Conservation (phyloP, 2,329 filamentous ascomycete species). For the Nigrospora sphaerica region DNA sequence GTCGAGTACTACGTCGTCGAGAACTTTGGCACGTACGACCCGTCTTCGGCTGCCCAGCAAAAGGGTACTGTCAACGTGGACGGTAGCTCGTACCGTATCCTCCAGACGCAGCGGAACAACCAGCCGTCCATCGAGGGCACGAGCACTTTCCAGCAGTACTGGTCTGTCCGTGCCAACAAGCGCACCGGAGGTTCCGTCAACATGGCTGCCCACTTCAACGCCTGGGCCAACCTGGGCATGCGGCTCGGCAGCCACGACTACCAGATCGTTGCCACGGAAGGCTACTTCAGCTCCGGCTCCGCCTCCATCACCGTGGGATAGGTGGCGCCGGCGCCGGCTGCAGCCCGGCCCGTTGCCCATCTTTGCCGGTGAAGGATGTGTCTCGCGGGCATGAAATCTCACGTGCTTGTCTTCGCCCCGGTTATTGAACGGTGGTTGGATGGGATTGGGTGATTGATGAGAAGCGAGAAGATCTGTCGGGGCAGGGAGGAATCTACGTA, state of each 20-base stretch:
- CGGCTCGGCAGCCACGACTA: slow-evolving; percentile 20
- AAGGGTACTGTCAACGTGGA: slow-evolving; percentile 22
- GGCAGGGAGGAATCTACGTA: too few species aligned
- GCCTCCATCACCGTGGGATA: slow-evolving; percentile 16
- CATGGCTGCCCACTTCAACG: slow-evolving; percentile 19
- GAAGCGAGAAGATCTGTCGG: too few species aligned
- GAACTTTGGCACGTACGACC: slow-evolving; percentile 34
- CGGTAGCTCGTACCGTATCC: slow-evolving; percentile 26
- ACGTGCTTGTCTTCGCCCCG: too few species aligned
- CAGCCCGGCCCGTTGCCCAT: too few species aligned
- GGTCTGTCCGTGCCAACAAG: slow-evolving; percentile 38
- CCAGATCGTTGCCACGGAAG: slow-evolving; percentile 22
- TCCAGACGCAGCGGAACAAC: slow-evolving; percentile 24
- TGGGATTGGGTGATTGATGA: too few species aligned
- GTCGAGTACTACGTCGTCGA: slow-evolving; percentile 35
- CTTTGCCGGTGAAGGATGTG: too few species aligned
- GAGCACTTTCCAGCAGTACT: slow-evolving; percentile 40
- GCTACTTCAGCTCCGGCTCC: slow-evolving; percentile 35
- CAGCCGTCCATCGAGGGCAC: slow-evolving; percentile 37
- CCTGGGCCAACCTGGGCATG: slow-evolving; percentile 16
- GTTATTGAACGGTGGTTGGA: too few species aligned
- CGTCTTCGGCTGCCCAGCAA: slow-evolving; percentile 23
- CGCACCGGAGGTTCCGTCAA: slow-evolving; percentile 19
- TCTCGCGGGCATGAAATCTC: too few species aligned
- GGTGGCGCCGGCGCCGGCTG: too few species aligned